Evolutionary conservation across 208 protist genomes (phyloP), one percentile per base, ranked within the genome.

Genomic region (Trypanosoma brucei): DNA sequence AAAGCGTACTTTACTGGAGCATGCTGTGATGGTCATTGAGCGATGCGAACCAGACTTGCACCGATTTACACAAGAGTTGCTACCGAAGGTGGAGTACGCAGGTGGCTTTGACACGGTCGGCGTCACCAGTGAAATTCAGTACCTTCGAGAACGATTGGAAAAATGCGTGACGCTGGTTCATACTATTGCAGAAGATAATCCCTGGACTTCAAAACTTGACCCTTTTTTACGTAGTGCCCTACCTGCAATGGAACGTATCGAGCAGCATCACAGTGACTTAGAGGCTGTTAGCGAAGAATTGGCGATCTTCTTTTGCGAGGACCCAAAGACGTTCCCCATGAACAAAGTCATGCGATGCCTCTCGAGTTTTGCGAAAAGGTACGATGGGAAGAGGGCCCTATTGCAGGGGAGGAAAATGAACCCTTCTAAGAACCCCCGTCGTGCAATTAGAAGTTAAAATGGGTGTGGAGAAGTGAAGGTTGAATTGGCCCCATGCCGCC

Each of bases 281-380:
- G 65, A 86, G 34, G 49, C 60, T 11, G 75, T 80, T 30, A 78
- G 77, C 30, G 72, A 86, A 48, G 58, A 54, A 11, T 58, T 93
- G 69, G 69, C 52, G 13, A 62, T 74, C 6, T 90, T 81, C 45
- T 59, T 87, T 14, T 87, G 86, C 44, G 83, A 93, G 52, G 60
- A 61, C 31, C 68, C 65, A 40, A 65, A 79, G 3, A 78, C 58
- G 0, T 88, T 86, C 57, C 75, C 65, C 6, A 63, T 93, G 55
- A 78, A 83, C 30, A 81, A 90, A 55, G 65, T 70, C 38, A 58
- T 90, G 48, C 75, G 83, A 36, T 69, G 80, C 35, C 53, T 90
- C 48, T 48, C 71, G 5, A 72, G 56, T 45, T 90, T 93, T 66
- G 72, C 77, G 56, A 88, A 90, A 65, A 75, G 74, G 33, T 90